Percentiles rank a stretch among this genome's conserved stretches.
Conservation (phyloP, 169 alveolate genomes). For the Fabrea salina region DNA sequence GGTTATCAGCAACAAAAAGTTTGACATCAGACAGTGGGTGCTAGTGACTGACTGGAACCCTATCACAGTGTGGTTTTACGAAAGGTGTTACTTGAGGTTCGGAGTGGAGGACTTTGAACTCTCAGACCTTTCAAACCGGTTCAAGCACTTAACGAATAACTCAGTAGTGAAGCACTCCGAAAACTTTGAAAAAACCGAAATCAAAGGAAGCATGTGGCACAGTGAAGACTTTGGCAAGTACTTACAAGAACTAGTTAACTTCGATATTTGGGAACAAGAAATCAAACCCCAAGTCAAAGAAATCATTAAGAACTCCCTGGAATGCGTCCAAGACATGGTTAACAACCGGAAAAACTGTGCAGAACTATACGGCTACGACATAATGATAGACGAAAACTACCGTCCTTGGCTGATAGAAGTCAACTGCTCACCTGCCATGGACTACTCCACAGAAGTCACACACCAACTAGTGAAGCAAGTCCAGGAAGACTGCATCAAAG, state of each 20-base stretch:
- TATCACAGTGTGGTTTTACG: slow-evolving; percentile 72
- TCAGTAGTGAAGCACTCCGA: slow-evolving; percentile 61
- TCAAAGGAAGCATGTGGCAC: slow-evolving; percentile 83
- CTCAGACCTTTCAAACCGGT: slow-evolving; percentile 70
- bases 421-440: slow-evolving; percentile 76
- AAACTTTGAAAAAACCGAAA: slow-evolving; percentile 29
- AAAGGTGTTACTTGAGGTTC: slow-evolving; percentile 79
- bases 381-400: slow-evolving; percentile 72
- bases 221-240: slow-evolving; percentile 46
- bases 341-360: slow-evolving; percentile 56
- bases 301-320: slow-evolving; percentile 60
- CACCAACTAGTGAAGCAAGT: slow-evolving; percentile 78
- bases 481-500: slow-evolving; percentile 70
- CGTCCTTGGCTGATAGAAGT: slow-evolving; percentile 75
- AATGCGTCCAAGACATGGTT: slow-evolving; percentile 64
- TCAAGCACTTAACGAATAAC: slow-evolving; percentile 76
- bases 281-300: slow-evolving; percentile 61
- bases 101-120: slow-evolving; percentile 74
- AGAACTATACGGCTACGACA: slow-evolving; percentile 82
- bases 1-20: slow-evolving; percentile 68
- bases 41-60: slow-evolving; percentile 82
- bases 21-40: slow-evolving; percentile 88
- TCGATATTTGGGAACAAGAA: slow-evolving; percentile 47
- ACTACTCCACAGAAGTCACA: slow-evolving; percentile 73
- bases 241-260: slow-evolving; percentile 41